Evolutionary conservation across 2,329 filamentous ascomycete genomes (phyloP), one percentile per base, ranked within the genome.

Genomic region (Aspergillus candidus): DNA sequence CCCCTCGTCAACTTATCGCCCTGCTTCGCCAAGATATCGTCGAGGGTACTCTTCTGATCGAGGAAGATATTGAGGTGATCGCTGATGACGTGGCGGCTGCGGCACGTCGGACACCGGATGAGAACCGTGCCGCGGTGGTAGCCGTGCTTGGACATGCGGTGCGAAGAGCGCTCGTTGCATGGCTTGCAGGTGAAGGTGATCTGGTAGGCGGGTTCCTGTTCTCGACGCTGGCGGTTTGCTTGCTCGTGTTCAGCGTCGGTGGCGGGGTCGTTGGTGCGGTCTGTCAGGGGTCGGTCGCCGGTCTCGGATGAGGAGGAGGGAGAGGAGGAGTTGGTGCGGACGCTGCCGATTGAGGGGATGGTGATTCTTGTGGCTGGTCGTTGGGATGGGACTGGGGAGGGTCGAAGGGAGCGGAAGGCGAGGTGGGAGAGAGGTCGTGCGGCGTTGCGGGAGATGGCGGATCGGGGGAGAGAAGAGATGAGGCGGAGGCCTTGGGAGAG

Each of bases 121-220:
- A 98, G 74, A 4, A 93, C 84, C 1, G 88, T 91, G 31, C 93
- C 93, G 51, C 83, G 76, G 68, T 97, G 90, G 64, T 98, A 98
- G 29, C 88, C 93, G 62, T 97, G 93, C 68, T 97, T 96, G 27
- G 88, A 88, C 57, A 98, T 75, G 40, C 78, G 78, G 70, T 98
- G 94, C 11, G 82, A 77, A n/a, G 88, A 94, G 46, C 90, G 84
- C 31, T 78, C 72, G 36, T 76, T 73, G 70, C 93, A 98, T 29
- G 87, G 88, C 47, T 86, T 83, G 77, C 93, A 98, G 54, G 93
- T 98, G 66, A 98, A 96, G 39, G 83, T 86, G 52, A 98, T 76
- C 55, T 88, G 78, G 70, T 97, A 98, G 45, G 86, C 80, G 1
- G 88, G 88, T 54, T 80, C 62, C 48, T 68, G 50, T 48, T 66